phyloP scores from a whole-genome alignment of 169 alveolate species.

The Hepatocystis sp. region DNA sequence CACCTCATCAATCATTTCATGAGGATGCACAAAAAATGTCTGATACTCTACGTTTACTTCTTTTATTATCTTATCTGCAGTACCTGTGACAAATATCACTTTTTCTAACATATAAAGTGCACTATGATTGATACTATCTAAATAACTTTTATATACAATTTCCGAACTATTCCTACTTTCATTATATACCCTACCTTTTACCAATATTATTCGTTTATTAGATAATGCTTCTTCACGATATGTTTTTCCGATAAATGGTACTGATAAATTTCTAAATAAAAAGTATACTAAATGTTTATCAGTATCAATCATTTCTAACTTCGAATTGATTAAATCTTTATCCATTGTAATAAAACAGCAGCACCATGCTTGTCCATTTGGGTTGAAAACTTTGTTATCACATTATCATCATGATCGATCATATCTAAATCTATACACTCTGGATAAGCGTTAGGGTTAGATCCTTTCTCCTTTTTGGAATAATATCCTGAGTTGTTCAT shows the following conservation, averaged over 20 bases:
- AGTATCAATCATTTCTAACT: neutral
- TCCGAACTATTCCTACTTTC: too few relatives aligned
- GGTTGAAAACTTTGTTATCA: constrained; percentile 18
- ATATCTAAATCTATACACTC: constrained; percentile 47
- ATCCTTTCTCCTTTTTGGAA: too few relatives aligned
- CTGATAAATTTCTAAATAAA: constrained; percentile 48
- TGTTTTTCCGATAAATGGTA: constrained; percentile 61
- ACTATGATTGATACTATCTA: constrained; percentile 21
- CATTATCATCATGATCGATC: constrained; percentile 19
- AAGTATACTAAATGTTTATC: constrained; percentile 21
- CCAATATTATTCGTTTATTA: constrained; percentile 18
- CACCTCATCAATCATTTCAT: constrained; percentile 1
- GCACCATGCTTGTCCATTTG: constrained; percentile 29
- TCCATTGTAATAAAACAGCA: constrained; percentile 16
- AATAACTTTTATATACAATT: constrained; percentile 1
- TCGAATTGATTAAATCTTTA: neutral
- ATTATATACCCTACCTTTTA: too few relatives aligned
- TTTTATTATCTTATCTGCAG: constrained; percentile 21
- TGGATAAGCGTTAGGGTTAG: too few relatives aligned
- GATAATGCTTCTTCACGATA: constrained; percentile 28
- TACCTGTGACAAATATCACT: constrained; percentile 39
- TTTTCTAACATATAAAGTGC: constrained; percentile 68
- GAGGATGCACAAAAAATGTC: constrained; percentile 70
- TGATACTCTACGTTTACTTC: constrained; percentile 71
- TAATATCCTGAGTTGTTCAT: too few relatives aligned